phyloP scores from a whole-genome alignment of 2,329 filamentous ascomycete genomes.

The Monosporascus sp. region DNA sequence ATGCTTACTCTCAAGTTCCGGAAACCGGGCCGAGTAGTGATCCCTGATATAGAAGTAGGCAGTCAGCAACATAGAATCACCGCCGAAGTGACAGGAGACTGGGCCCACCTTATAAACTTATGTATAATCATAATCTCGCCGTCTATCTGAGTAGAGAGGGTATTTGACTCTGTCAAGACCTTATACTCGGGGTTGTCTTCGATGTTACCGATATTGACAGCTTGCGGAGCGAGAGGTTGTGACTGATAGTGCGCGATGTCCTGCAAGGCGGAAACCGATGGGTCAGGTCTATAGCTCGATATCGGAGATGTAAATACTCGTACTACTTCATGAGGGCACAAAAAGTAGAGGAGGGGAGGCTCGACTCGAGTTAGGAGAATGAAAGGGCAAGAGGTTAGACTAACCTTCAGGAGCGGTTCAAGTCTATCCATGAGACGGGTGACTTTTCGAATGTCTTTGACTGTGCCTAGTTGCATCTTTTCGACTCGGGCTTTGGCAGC shows the following conservation, averaged over 20 bases:
- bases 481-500: constrained; percentile 74
- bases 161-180: constrained; percentile 82
- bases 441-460: constrained; percentile 75
- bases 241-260: constrained; percentile 76
- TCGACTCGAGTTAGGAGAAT: constrained; percentile 9
- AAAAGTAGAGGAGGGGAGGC: neutral
- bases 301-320: constrained; percentile 58
- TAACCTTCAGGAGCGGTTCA: constrained; percentile 76
- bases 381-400: constrained; percentile 30
- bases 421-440: constrained; percentile 76
- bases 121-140: constrained; percentile 89
- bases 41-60: constrained; percentile 57
- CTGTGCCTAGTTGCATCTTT: constrained; percentile 69
- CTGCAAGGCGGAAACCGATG: constrained; percentile 51
- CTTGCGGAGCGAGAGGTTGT: constrained; percentile 58
- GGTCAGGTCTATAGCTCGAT: constrained; percentile 63
- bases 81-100: neutral
- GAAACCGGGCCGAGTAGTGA: constrained; percentile 90
- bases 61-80: neutral
- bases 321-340: constrained; percentile 20
- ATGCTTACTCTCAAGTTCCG: constrained; percentile 68
- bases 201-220: constrained; percentile 69
- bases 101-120: constrained; percentile 59
- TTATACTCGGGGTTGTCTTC: constrained; percentile 92
- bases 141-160: constrained; percentile 85